A percentile compares a stretch with the other conserved stretches of the same genome.
Evolutionary conservation across 1,139 yeast species (phyloP).

Genomic region (Blastobotrys petasosporus): DNA sequence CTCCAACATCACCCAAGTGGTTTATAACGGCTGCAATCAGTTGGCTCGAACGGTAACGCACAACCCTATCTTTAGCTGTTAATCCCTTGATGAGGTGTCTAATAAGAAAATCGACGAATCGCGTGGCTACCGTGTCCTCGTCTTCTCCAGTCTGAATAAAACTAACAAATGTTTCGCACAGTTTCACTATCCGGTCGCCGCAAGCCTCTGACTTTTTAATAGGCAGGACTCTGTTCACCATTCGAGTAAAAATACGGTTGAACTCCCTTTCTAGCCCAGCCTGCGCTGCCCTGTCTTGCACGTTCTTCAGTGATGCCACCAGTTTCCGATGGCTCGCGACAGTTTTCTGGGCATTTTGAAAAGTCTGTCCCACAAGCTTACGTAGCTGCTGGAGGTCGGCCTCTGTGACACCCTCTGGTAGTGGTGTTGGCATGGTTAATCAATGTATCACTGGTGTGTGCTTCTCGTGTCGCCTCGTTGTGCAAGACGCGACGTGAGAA

Average conservation of each 20-base stretch:
- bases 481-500: too few relatives aligned
- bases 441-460: too few relatives aligned
- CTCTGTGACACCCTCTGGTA: conserved; percentile 18
- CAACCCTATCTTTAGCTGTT: conserved; percentile 69
- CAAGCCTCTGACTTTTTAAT: conserved; percentile 63
- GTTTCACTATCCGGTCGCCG: conserved; percentile 74
- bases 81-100: conserved; percentile 68
- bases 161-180: conserved; percentile 61
- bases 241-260: conserved; percentile 50
- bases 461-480: too few relatives aligned
- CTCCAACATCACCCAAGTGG: conserved; percentile 70
- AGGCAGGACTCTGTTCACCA: conserved; percentile 60
- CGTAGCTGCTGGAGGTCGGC: conserved; percentile 22
- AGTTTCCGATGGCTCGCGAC: conserved; percentile 74
- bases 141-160: conserved; percentile 37
- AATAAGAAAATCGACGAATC: conserved; percentile 58
- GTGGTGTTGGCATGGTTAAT: neutral
- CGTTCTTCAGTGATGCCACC: conserved; percentile 53
- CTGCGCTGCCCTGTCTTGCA: conserved; percentile 52
- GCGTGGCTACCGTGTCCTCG: conserved; percentile 36
- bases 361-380: conserved; percentile 50
- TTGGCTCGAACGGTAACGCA: conserved; percentile 77
- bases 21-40: conserved; percentile 67
- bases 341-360: conserved; percentile 73
- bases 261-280: conserved; percentile 54